Percentiles rank a stretch among this genome's conserved stretches.
phyloP scores from a whole-genome alignment of 1,139 yeast genomes.

The Saccharomyces hybrid region DNA sequence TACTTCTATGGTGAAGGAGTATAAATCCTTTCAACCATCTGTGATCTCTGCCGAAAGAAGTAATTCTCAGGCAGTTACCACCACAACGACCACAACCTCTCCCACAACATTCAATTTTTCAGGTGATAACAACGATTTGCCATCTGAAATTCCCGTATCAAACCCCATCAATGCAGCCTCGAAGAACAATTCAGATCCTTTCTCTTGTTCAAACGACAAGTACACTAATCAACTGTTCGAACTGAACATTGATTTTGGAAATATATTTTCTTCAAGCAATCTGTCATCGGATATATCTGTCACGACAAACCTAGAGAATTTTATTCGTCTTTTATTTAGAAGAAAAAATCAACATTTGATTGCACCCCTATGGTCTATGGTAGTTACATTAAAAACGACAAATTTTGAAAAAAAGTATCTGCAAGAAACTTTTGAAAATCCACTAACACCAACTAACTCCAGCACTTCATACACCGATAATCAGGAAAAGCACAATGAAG shows the following conservation, averaged over 20 bases:
- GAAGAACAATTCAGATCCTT: neutral
- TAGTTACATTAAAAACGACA: conserved; percentile 56
- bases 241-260: conserved; percentile 11
- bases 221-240: conserved; percentile 19
- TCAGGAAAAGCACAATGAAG: conserved; percentile 1
- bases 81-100: conserved; percentile 12
- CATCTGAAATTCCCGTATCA: neutral
- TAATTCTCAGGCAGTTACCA: conserved; percentile 20
- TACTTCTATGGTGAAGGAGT: conserved; percentile 18
- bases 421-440: conserved; percentile 8
- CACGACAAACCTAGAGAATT: conserved; percentile 27
- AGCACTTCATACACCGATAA: neutral
- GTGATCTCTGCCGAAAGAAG: conserved; percentile 19
- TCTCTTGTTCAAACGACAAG: neutral
- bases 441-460: conserved; percentile 4
- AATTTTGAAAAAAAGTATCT: conserved; percentile 30
- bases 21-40: conserved; percentile 20
- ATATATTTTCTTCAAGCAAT: conserved; percentile 6
- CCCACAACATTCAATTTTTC: conserved; percentile 10
- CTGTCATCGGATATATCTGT: conserved; percentile 18
- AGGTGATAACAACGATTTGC: conserved; percentile 4
- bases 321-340: conserved; percentile 25
- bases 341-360: conserved; percentile 22
- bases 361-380: conserved; percentile 57
- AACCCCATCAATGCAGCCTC: neutral